Base-by-base conservation (phyloP, 257 asterid species). In the Lantana camara region DNA sequence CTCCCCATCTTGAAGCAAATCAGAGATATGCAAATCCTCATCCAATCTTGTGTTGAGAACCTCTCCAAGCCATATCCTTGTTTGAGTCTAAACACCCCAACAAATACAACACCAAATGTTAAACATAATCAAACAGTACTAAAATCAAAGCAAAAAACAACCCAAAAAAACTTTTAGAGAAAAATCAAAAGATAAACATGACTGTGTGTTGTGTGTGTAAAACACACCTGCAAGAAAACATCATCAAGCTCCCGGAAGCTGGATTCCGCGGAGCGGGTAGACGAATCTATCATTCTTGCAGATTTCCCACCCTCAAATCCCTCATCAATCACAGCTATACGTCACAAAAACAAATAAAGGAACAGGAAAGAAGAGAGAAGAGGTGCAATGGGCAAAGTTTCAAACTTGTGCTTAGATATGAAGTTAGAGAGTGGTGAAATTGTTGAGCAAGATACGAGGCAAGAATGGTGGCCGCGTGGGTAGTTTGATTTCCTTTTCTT, bases 1-100 rank as follows among this genome's bases (percentile, higher is more conserved):
- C 70, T 88, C 95, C 29, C 96, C 98, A 84, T 91, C 96, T 27
- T 90, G 91, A 75, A 91, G 96, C 81, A 83, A 82, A 82, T 91
- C 94, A n/a, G 98, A 79, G 56, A 91, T 76, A 67, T 72, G 73
- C 64, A 74, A 55, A 64, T 79, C 81, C 52, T 86, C 91, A 70
- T 86, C 83, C 53, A 91, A 77, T 70, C 90, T 80, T 53, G 72
- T 67, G 27, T 65, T 68, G 7, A 91, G 77, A 63, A 88, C 88
- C 70, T 91, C 91, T 29, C 95, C 94, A 16, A 91, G 83, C 96
- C 96, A 91, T 58, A 86, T 77, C 56, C 94, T 84, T 44, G 98
- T 86, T 71, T 91, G 95, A 54, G 76, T 86, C 98, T 91, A 85
- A 40, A 65, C 3, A 42, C 21, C 50, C 30, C 66, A 67, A 70